Evolutionary conservation across 2,329 filamentous ascomycete genomes (phyloP).

Genomic region (Exophiala dermatitidis): DNA sequence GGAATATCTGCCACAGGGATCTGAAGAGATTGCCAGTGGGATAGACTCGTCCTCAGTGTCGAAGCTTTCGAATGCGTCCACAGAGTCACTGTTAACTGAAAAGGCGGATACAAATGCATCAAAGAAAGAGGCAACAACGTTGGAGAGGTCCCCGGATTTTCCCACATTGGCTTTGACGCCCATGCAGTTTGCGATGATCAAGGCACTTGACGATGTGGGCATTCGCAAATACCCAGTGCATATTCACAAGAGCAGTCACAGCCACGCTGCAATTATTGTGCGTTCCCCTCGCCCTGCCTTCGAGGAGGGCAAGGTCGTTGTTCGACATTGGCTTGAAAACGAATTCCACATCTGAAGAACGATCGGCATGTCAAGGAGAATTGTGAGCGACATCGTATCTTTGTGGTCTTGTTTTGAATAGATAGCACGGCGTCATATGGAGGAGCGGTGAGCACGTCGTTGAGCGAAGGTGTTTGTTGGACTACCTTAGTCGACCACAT

Average conservation of each 20-base stretch:
- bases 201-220: constrained; percentile 59
- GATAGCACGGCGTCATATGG: neutral
- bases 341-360: constrained; percentile 56
- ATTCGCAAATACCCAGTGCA: constrained; percentile 52
- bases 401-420: neutral
- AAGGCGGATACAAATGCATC: constrained; percentile 30
- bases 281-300: constrained; percentile 61
- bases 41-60: constrained; percentile 7
- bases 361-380: neutral
- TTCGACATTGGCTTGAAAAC: constrained; percentile 71
- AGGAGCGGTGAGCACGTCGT: neutral
- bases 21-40: constrained; percentile 41
- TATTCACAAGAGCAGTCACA: constrained; percentile 61
- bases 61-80: constrained; percentile 8
- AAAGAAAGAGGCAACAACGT: constrained; percentile 25
- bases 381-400: neutral
- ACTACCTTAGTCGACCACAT: neutral
- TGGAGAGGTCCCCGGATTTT: constrained; percentile 37
- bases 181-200: constrained; percentile 79
- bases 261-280: constrained; percentile 85
- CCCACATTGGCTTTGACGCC: constrained; percentile 71
- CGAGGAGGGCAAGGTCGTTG: constrained; percentile 67
- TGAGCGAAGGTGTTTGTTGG: constrained; percentile 4
- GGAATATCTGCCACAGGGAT: constrained; percentile 59
- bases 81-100: constrained; percentile 19